Conservation (phyloP, 352 stramenopile genomes). For the Thalassiosira ordinaria region DNA sequence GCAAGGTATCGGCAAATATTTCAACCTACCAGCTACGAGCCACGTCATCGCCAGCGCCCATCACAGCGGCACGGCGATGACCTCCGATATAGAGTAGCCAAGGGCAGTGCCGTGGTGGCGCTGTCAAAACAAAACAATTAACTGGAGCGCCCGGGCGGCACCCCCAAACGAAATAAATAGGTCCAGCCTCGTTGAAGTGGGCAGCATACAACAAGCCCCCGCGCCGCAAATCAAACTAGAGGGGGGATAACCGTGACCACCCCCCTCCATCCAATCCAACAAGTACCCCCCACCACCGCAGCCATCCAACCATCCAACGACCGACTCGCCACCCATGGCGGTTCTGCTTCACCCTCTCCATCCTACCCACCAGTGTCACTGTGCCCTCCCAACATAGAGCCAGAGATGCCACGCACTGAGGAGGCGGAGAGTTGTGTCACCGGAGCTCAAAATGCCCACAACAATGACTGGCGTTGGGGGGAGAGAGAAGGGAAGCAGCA, state of each 20-base stretch:
- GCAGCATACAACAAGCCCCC: not conserved
- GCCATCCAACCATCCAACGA: slow-evolving; percentile 1
- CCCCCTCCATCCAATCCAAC: not conserved
- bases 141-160: not conserved
- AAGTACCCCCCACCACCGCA: not conserved
- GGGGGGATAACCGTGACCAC: too few relatives aligned
- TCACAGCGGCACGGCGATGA: not conserved
- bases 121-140: not conserved
- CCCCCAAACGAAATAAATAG: not conserved
- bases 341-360: not conserved
- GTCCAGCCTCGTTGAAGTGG: not conserved
- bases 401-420: not conserved
- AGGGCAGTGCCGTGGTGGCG: not conserved
- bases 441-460: not conserved
- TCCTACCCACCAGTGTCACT: not conserved
- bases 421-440: not conserved
- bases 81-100: not conserved
- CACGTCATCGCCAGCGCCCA: not conserved
- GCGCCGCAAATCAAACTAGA: not conserved
- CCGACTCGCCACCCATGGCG: not conserved
- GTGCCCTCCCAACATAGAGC: not conserved
- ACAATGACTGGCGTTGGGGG: not conserved
- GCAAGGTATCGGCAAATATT: too few relatives aligned
- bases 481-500: not conserved
- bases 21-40: too few relatives aligned